phyloP scores from a whole-genome alignment of 495 filamentous ascomycete genomes.

The Elasticomyces elasticus region DNA sequence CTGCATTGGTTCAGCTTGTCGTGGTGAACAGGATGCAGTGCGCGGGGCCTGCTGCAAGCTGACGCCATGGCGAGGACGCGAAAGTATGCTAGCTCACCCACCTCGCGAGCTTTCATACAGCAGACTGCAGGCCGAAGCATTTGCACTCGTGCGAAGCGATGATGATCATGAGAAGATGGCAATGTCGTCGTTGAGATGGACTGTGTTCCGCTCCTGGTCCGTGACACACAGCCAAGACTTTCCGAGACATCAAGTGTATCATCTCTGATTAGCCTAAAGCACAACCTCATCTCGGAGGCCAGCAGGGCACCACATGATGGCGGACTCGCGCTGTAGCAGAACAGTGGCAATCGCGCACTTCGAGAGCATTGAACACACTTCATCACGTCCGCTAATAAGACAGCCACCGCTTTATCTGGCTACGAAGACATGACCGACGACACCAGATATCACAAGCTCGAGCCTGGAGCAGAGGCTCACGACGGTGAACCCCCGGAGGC shows the following conservation, averaged over 20 bases:
- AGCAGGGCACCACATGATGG: not conserved
- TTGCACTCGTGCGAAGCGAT: too few species aligned
- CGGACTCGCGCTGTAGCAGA: not conserved
- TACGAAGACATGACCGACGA: not conserved
- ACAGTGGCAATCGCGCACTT: not conserved
- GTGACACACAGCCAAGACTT: too few species aligned
- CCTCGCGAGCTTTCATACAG: too few species aligned
- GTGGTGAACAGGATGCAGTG: not conserved
- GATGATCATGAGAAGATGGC: too few species aligned
- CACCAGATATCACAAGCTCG: slow-evolving; percentile 1
- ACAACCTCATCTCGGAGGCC: not conserved
- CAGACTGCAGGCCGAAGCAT: too few species aligned
- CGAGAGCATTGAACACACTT: not conserved
- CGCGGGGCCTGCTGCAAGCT: not conserved
- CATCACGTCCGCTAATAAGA: too few species aligned
- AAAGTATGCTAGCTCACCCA: not conserved
- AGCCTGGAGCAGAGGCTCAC: not conserved
- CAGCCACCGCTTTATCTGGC: not conserved
- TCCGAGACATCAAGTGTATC: not conserved
- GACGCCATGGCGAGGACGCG: not conserved
- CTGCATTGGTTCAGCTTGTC: not conserved
- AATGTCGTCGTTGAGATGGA: too few species aligned
- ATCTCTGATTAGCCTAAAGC: not conserved
- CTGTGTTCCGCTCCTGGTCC: too few species aligned
- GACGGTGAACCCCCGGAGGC: not conserved